Evolutionary conservation across 2,329 filamentous ascomycete genomes (phyloP).

Genomic region (Sclerotinia glacialis): DNA sequence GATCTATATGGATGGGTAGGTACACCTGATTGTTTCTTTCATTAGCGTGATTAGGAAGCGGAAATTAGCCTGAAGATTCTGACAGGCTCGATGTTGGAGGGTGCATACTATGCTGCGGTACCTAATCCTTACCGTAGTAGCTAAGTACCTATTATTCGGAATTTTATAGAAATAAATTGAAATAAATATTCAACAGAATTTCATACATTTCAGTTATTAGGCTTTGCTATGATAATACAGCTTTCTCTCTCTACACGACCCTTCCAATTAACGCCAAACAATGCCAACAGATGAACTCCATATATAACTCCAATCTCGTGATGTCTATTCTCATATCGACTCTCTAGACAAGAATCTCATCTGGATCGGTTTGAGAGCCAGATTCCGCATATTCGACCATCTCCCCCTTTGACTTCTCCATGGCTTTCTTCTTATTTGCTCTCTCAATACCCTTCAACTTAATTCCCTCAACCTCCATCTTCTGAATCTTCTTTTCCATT

Average conservation of each 20-base stretch:
- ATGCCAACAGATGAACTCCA: not conserved
- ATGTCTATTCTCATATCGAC: not conserved
- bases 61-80: not conserved
- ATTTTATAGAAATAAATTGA: too few species aligned
- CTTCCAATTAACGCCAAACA: not conserved
- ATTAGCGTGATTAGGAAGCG: not conserved
- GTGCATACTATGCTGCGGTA: too few species aligned
- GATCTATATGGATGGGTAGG: too few species aligned
- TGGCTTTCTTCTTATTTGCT: constrained; percentile 5
- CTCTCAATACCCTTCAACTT: constrained; percentile 12
- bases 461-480: not conserved
- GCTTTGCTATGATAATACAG: too few species aligned
- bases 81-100: not conserved
- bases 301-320: not conserved
- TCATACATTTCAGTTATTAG: not conserved
- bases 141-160: too few species aligned
- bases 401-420: not conserved
- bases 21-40: not conserved
- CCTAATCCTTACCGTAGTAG: not conserved
- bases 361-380: not conserved
- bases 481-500: not conserved
- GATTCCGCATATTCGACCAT: constrained; percentile 8
- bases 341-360: not conserved
- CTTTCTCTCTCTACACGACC: not conserved
- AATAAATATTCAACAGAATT: too few species aligned